Base-by-base conservation (phyloP, 352 stramenopile species). In the Phytophthora niederhauseri region DNA sequence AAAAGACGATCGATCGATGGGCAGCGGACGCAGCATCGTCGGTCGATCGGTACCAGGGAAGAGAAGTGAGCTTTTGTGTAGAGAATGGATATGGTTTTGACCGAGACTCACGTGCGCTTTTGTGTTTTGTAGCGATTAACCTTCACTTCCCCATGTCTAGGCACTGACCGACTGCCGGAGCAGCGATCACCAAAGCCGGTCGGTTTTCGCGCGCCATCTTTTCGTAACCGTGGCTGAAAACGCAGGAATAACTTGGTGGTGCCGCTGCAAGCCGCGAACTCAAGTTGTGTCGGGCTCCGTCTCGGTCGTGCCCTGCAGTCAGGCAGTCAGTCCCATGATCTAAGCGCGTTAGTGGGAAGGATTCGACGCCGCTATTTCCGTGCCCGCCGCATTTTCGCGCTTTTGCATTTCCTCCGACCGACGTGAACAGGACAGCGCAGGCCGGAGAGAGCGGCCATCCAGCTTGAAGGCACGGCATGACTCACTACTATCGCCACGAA, bases 41-140 rank as follows among this genome's bases (percentile, higher is more conserved):
- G 28, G 28, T 31, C 28, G 28, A 55, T 68, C 70, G 58, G 52
- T 57, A 54, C 34, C 30, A 70, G 14, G 15, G 51, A 36, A 36
- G 46, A 65, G 28, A 57, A 67, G 69, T 51, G 50, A 69, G 52
- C 41, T 68, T 63, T 75, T 78, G 59, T 78, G 69, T 75, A 68
- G 61, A 70, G 55, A 76, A 78, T 73, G 51, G 51, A 76, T 77
- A 61, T 72, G 66, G 38, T 73, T 73, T 78, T 73, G 61, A 70
- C 66, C 12, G 45, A 59, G 15, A 59, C 36, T 66, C 36, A 56
- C 38, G 12, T 6, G 24, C 15, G 19, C 41, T 12, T 45, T 38
- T 22, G 9, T 49, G 17, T 41, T 64, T 70, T 61, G 45, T 46
- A 22, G 61, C 36, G 28, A 55, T 30, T 68, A n/a, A 58, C 52